phyloP scores from a whole-genome alignment of 2,329 filamentous ascomycete genomes.

The Cladophialophora exuberans region DNA sequence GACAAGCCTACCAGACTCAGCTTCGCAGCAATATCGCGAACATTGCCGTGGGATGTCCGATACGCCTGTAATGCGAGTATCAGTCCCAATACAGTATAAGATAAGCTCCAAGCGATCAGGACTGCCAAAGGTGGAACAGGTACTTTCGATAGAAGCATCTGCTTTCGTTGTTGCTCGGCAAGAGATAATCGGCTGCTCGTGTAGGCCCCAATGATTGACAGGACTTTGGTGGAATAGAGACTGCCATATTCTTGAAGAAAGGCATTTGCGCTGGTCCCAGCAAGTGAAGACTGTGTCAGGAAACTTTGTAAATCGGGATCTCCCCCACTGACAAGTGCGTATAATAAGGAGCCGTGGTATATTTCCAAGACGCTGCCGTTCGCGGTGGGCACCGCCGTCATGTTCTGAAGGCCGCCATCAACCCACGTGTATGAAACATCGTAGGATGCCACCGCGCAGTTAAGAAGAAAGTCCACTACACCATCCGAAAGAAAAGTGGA shows the following conservation, averaged over 20 bases:
- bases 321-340: slow-evolving; percentile 8
- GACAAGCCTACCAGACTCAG: slow-evolving; percentile 21
- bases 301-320: slow-evolving; percentile 17
- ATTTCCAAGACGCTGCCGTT: slow-evolving; percentile 27
- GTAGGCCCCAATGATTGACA: slow-evolving; percentile 21
- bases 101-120: slow-evolving; percentile 16
- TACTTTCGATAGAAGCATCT: slow-evolving; percentile 21
- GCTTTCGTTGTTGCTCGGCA: slow-evolving; percentile 12
- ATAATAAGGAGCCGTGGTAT: slow-evolving; percentile 15
- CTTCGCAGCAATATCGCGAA: slow-evolving; percentile 16
- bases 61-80: slow-evolving; percentile 17
- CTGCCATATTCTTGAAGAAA: slow-evolving; percentile 17
- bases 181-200: slow-evolving; percentile 7
- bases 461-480: slow-evolving; percentile 20
- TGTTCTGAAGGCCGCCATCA: slow-evolving; percentile 5
- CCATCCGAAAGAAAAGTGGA: neutral
- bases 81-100: slow-evolving; percentile 20
- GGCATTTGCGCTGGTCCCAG: slow-evolving; percentile 14
- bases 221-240: slow-evolving; percentile 15
- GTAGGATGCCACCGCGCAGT: slow-evolving; percentile 21
- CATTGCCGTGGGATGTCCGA: slow-evolving; percentile 8
- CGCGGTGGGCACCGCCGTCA: slow-evolving; percentile 1
- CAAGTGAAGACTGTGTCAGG: slow-evolving; percentile 9
- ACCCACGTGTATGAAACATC: slow-evolving; percentile 23
- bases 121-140: slow-evolving; percentile 12